These are phyloP conservation scores for Suhomyces terraborum DNA, from an alignment of 1,139 yeast species.

Conservation along the genomic window DNA sequence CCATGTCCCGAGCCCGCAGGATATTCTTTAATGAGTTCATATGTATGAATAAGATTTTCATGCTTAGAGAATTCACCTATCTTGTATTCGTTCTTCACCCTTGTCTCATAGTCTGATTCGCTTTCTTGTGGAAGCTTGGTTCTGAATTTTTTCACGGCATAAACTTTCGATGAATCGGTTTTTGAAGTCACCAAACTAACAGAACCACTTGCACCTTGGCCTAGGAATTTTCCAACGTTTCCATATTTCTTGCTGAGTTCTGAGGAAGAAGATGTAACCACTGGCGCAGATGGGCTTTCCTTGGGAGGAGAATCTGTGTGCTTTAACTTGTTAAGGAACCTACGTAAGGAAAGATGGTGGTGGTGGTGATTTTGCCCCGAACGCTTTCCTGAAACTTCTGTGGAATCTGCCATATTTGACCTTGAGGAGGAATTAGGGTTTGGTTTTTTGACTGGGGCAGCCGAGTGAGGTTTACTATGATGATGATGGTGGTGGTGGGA, in stretches of 20 bases:
- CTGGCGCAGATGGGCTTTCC: constrained; percentile 3
- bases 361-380: constrained; percentile 7
- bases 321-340: constrained; percentile 44
- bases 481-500: neutral
- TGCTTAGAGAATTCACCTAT: constrained; percentile 64
- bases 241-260: constrained; percentile 52
- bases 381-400: neutral
- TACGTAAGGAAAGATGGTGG: constrained; percentile 40
- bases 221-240: constrained; percentile 55
- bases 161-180: constrained; percentile 48
- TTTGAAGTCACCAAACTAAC: constrained; percentile 59
- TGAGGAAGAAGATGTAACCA: constrained; percentile 13
- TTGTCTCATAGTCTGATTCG: constrained; percentile 56
- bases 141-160: constrained; percentile 72
- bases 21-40: constrained; percentile 58
- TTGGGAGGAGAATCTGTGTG: constrained; percentile 20
- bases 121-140: constrained; percentile 53
- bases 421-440: constrained; percentile 2
- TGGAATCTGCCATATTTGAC: neutral
- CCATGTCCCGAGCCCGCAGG: constrained; percentile 19
- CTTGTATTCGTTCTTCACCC: constrained; percentile 67
- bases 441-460: neutral
- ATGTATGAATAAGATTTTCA: constrained; percentile 63
- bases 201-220: constrained; percentile 80
- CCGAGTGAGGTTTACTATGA: too few relatives aligned